Conservation (phyloP, 2,329 filamentous ascomycete species). For the Sporothrix pseudoabietina region DNA sequence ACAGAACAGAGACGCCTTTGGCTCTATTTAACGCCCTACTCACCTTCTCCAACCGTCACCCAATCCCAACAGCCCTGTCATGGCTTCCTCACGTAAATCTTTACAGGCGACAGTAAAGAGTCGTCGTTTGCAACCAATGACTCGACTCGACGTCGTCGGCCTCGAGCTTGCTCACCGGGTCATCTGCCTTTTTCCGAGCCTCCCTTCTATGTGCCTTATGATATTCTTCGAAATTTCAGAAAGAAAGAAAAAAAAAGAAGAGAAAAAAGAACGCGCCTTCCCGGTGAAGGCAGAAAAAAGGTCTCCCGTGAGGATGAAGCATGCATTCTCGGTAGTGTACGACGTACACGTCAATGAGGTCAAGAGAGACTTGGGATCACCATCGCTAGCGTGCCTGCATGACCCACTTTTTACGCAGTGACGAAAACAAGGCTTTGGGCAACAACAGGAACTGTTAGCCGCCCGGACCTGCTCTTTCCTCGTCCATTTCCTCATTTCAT, state of each 20-base stretch:
- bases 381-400: background rate
- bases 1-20: background rate
- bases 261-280: background rate
- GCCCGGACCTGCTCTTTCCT: constrained; percentile 18
- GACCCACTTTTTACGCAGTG: constrained; percentile 14
- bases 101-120: background rate
- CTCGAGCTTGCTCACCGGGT: background rate
- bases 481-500: background rate
- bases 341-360: background rate
- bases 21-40: too few relatives aligned
- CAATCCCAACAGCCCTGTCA: background rate
- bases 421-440: constrained; percentile 16
- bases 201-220: background rate
- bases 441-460: background rate
- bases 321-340: background rate
- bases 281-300: background rate
- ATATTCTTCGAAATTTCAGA: too few relatives aligned
- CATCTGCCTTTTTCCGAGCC: background rate
- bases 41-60: background rate
- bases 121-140: background rate
- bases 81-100: background rate
- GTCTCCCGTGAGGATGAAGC: background rate
- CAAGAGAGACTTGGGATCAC: background rate
- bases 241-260: background rate
- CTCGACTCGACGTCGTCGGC: background rate